Evolutionary conservation across 139 green algal genomes (phyloP).

Genomic region (Chlamydomonas sphaeroides): DNA sequence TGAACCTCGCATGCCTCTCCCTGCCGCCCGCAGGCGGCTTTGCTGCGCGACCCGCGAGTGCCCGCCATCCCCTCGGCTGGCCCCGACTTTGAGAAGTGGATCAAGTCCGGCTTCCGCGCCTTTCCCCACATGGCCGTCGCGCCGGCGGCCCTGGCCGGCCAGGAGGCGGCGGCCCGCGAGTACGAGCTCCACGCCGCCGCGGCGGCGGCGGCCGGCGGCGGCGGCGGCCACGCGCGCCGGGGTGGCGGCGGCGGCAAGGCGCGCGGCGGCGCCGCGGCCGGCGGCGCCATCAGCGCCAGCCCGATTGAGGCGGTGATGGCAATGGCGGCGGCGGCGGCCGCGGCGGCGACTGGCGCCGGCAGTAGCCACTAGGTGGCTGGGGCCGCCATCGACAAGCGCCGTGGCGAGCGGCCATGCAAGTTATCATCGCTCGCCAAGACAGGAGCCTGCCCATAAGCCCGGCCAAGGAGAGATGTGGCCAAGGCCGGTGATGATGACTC

Average conservation of each 20-base stretch:
- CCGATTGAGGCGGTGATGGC: slow-evolving; percentile 17
- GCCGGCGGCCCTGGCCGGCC: not conserved
- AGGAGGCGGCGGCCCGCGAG: not conserved
- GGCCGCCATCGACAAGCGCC: too few relatives aligned
- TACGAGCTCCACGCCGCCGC: not conserved
- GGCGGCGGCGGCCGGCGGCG: not conserved
- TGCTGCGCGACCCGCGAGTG: slow-evolving; percentile 22
- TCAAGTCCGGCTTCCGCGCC: slow-evolving; percentile 44
- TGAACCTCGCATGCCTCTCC: too few relatives aligned
- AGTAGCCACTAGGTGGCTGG: too few relatives aligned
- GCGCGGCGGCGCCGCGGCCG: not conserved
- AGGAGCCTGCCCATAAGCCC: too few relatives aligned
- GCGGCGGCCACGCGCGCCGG: not conserved
- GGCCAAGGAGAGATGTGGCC: too few relatives aligned
- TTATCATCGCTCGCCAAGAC: too few relatives aligned
- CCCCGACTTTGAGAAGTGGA: slow-evolving; percentile 49
- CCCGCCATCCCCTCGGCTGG: not conserved
- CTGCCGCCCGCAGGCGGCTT: not conserved
- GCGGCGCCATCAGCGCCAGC: not conserved
- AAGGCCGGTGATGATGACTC: too few relatives aligned
- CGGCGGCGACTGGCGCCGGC: not conserved
- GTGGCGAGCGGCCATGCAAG: too few relatives aligned
- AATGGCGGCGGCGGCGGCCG: not conserved
- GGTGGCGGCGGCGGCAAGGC: not conserved
- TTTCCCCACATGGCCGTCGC: slow-evolving; percentile 18